These are phyloP conservation scores for Mrakia frigida DNA, from an alignment of 768 basidiomycete genomes.

Conservation along the genomic window DNA sequence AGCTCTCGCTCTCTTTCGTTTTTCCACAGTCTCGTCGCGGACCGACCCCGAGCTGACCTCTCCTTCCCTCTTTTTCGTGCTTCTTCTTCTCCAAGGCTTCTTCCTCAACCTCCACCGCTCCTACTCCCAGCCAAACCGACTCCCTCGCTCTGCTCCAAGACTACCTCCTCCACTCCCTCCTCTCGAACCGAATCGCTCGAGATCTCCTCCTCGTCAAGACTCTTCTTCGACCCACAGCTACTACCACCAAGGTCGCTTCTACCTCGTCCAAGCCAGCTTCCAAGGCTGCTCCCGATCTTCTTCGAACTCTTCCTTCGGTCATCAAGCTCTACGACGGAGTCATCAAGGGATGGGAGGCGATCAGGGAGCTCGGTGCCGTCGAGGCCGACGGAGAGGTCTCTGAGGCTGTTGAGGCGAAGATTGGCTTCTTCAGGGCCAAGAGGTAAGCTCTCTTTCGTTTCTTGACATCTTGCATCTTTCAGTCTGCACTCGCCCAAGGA, in stretches of 20 bases:
- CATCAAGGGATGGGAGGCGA: slow-evolving; percentile 75
- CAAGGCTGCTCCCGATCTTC: slow-evolving; percentile 38
- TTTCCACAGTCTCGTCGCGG: background rate
- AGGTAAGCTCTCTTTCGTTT: slow-evolving; percentile 50
- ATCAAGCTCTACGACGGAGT: slow-evolving; percentile 80
- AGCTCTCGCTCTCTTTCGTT: background rate
- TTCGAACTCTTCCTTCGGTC: slow-evolving; percentile 65
- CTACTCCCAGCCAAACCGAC: slow-evolving; percentile 46
- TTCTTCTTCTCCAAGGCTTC: slow-evolving; percentile 32
- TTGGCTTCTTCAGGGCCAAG: slow-evolving; percentile 67
- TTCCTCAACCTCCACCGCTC: background rate
- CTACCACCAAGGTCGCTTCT: slow-evolving; percentile 44
- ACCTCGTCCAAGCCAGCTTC: slow-evolving; percentile 34
- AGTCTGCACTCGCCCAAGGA: background rate
- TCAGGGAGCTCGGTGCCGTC: slow-evolving; percentile 74
- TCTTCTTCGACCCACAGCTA: slow-evolving; percentile 48
- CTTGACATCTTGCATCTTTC: background rate
- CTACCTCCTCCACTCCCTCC: slow-evolving; percentile 79
- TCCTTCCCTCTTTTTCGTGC: background rate
- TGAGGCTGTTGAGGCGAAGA: slow-evolving; percentile 67
- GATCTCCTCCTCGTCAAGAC: slow-evolving; percentile 74
- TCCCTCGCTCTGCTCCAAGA: slow-evolving; percentile 72
- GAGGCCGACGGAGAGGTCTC: slow-evolving; percentile 82
- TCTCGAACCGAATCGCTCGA: slow-evolving; percentile 79
- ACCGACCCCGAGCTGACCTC: no score